Conservation (phyloP, 148 eudicot species). For the Cornus florida region DNA sequence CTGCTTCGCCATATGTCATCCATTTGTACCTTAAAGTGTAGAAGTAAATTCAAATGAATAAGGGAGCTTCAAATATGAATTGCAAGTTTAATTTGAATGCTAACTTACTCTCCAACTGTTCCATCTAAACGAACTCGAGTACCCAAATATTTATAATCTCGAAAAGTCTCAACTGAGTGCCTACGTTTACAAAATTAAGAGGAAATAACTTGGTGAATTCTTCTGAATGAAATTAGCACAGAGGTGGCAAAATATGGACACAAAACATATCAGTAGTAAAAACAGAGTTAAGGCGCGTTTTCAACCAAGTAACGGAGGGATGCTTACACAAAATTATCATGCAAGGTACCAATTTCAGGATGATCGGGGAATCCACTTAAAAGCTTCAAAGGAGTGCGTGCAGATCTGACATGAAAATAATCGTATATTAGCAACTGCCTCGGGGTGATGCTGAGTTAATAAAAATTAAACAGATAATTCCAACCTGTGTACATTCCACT, state of each 20-base stretch:
- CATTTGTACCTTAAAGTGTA: conserved; percentile 65
- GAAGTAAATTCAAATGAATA: conserved; percentile 1
- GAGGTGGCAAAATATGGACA: not conserved
- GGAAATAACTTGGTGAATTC: not conserved
- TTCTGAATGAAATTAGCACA: conserved; percentile 1
- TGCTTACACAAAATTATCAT: conserved; percentile 91
- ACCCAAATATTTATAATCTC: conserved; percentile 80
- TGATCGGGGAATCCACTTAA: conserved; percentile 60
- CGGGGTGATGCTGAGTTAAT: not conserved
- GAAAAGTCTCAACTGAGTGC: conserved; percentile 63
- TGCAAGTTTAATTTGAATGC: not conserved
- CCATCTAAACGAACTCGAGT: conserved; percentile 85
- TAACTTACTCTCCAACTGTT: conserved; percentile 92
- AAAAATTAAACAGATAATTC: conserved; percentile 4
- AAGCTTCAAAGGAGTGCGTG: conserved; percentile 74
- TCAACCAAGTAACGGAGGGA: conserved; percentile 10
- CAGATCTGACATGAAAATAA: conserved; percentile 53
- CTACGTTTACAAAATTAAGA: conserved; percentile 30
- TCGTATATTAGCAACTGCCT: not conserved
- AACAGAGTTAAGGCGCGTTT: not conserved
- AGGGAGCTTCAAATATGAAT: not conserved
- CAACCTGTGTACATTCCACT: conserved; percentile 97
- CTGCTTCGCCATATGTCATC: conserved; percentile 95
- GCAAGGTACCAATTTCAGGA: conserved; percentile 84
- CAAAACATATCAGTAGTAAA: not conserved